Conservation (phyloP, 306 rosid genomes). For the Hylodesmum podocarpum region DNA sequence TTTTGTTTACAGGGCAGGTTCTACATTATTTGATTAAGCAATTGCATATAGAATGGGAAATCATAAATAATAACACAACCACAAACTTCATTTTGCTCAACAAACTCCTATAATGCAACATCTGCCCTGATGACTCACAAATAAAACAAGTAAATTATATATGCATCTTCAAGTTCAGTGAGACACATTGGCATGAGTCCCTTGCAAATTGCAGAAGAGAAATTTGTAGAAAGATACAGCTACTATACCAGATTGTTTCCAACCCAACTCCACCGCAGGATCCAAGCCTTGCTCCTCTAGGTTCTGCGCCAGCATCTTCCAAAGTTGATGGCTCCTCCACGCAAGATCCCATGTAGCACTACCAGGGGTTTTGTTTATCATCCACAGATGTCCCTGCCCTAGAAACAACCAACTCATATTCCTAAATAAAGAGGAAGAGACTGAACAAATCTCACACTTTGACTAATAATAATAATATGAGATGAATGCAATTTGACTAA, state of each 20-base stretch:
- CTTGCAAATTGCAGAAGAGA: slow-evolving; percentile 8
- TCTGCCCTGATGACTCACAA: background rate
- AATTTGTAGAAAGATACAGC: background rate
- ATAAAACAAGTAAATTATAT: background rate
- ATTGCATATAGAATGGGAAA: background rate
- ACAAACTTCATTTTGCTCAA: background rate
- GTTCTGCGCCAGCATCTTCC: slow-evolving; percentile 60
- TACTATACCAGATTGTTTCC: slow-evolving; percentile 70
- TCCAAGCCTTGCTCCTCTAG: slow-evolving; percentile 65
- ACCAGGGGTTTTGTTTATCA: slow-evolving; percentile 70
- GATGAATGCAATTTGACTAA: too few species aligned
- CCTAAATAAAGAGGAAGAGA: slow-evolving; percentile 33
- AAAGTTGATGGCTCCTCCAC: slow-evolving; percentile 69
- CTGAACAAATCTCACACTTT: background rate
- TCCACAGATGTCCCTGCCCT: slow-evolving; percentile 98
- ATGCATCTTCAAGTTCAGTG: background rate
- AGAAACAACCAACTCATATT: slow-evolving; percentile 39
- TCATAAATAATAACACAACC: background rate
- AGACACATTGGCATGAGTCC: background rate
- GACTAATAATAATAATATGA: too few species aligned
- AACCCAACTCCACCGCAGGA: slow-evolving; percentile 72
- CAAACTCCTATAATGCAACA: background rate
- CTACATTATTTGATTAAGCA: background rate
- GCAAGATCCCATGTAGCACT: slow-evolving; percentile 69
- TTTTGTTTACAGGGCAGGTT: background rate